Base-by-base conservation (phyloP, 2,329 filamentous ascomycete species). In the Sporothrix humicola region DNA sequence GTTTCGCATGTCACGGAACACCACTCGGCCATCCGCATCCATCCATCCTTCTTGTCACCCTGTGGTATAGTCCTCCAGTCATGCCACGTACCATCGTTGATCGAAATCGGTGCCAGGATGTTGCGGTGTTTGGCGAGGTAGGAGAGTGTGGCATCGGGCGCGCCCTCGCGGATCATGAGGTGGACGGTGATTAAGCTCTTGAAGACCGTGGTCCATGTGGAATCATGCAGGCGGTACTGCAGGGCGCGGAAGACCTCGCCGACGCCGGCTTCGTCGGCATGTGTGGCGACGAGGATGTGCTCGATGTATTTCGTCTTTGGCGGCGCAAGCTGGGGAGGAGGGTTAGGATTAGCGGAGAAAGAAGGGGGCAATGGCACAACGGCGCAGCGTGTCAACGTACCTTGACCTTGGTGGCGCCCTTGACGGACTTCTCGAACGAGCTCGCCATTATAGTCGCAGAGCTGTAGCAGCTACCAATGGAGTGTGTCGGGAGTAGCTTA, bases 271-370 rank as follows among this genome's bases (percentile, higher is more conserved):
- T 99, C 96, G 78, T 95, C 96, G 26, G 94, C 92, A 83, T 98
- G 94, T 52, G 96, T 99, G 76, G 96, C 95, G 77, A 98, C 88
- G 73, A 99, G 89, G 80, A 99, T 98, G 81, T 98, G 94, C 83
- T 99, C 96, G 85, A 99, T 97, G 85, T 98, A 99, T 84, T 99
- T 99, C 73, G 95, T 96, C 85, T 99, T 99, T 70, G 96, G 96
- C 76, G 96, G 93, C 77, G 96, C 96, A 83, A 95, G 92, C 93
- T 97, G 69, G 23, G 44, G 80, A 58, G 48, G 50, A 54, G 37
- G 71, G 71, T 37, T 3, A 5, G 2, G 1, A 26, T 56, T 7
- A 56, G 59, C 7, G 20, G 13, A 63, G 42, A 46, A 63, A 13
- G 20, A 54, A n/a, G 13, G 44, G 6, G 17, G n/a, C 26, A 37